These are phyloP conservation scores for Bremia lactucae DNA, from an alignment of 352 stramenopile genomes.

Conservation along the genomic window DNA sequence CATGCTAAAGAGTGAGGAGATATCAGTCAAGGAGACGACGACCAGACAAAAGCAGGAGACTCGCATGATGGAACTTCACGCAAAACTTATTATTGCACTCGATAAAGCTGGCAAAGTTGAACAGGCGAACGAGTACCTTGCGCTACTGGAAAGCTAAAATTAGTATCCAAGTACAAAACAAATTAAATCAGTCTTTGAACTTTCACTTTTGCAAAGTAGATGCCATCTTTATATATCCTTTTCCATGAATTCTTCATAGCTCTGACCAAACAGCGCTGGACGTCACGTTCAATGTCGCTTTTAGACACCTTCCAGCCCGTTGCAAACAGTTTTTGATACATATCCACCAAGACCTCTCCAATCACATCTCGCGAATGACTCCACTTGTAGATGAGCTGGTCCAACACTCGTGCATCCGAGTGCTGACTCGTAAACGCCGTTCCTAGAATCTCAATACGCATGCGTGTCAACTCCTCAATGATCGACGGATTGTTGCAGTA, in stretches of 20 bases:
- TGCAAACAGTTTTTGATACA: conserved; percentile 80
- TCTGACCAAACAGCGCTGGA: background rate
- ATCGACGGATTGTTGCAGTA: conserved; percentile 95
- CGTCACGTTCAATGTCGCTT: background rate
- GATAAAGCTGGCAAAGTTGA: conserved; percentile 4
- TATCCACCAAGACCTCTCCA: conserved; percentile 72
- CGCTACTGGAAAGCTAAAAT: conserved; percentile 13
- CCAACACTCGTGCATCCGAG: conserved; percentile 87
- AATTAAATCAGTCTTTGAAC: no score
- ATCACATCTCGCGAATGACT: conserved; percentile 86
- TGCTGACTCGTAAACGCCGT: conserved; percentile 92
- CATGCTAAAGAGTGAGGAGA: conserved; percentile 19
- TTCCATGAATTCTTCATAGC: conserved; percentile 6
- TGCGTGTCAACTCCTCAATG: conserved; percentile 77
- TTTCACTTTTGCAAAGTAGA: no score
- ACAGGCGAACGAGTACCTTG: conserved; percentile 9
- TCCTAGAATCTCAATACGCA: conserved; percentile 90
- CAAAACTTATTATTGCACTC: conserved; percentile 12
- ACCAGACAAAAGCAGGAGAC: conserved; percentile 14
- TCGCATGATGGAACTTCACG: conserved; percentile 15
- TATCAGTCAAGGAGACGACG: conserved; percentile 12
- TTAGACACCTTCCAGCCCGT: conserved; percentile 52
- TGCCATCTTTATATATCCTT: no score
- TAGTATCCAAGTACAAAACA: no score
- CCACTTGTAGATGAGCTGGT: conserved; percentile 95